Conservation (phyloP, 75 land plant species). For the Pinus taeda region DNA sequence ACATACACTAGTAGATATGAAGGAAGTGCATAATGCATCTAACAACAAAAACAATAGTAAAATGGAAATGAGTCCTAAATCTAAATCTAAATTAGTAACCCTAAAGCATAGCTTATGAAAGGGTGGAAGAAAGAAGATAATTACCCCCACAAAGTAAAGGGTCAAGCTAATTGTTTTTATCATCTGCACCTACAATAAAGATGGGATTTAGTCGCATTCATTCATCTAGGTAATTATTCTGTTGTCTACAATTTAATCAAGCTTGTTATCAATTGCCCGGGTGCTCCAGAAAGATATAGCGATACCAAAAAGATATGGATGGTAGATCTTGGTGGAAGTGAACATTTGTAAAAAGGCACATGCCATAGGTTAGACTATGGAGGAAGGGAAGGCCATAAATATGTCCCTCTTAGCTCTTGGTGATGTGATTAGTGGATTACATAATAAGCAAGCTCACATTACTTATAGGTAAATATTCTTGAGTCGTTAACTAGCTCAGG, state of each 20-base stretch:
- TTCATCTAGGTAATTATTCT: not conserved
- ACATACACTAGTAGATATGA: too few relatives aligned
- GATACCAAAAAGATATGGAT: slow-evolving; percentile 80
- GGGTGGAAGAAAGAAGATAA: not conserved
- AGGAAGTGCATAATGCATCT: too few relatives aligned
- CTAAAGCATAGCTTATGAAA: not conserved
- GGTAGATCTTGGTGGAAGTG: slow-evolving; percentile 96
- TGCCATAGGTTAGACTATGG: slow-evolving; percentile 70
- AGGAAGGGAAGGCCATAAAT: slow-evolving; percentile 91
- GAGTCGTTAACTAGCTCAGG: not conserved
- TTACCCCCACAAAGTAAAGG: not conserved
- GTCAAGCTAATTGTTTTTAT: not conserved
- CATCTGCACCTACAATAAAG: not conserved
- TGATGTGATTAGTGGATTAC: slow-evolving; percentile 85
- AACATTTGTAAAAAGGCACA: slow-evolving; percentile 72
- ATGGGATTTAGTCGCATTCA: not conserved
- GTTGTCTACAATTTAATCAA: slow-evolving; percentile 44
- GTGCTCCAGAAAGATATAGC: slow-evolving; percentile 32
- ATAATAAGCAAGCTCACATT: slow-evolving; percentile 57
- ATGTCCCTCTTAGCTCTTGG: slow-evolving; percentile 89
- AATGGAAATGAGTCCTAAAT: not conserved
- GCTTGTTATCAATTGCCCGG: slow-evolving; percentile 32
- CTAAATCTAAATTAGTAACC: slow-evolving; percentile 2
- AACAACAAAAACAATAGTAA: too few relatives aligned
- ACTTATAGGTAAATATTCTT: slow-evolving; percentile 68